Evolutionary conservation across 208 protist species (phyloP).

Genomic region (Herpetomonas tarakana): DNA sequence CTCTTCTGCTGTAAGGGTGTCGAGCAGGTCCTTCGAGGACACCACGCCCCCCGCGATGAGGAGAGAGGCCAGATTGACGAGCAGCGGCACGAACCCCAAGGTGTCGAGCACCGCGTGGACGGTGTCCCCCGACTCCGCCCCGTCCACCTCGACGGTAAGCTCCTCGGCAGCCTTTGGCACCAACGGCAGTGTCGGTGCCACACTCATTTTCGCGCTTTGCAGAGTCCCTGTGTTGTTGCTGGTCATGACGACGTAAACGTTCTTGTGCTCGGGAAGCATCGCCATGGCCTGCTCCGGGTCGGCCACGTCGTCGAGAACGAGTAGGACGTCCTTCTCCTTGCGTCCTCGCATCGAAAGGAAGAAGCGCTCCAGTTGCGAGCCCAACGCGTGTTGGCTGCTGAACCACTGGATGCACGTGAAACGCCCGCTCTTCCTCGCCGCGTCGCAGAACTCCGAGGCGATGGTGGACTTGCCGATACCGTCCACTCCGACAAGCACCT

Average conservation of each 20-base stretch:
- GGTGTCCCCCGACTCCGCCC: conserved; percentile 2
- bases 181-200: conserved; percentile 36
- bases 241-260: conserved; percentile 73
- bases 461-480: conserved; percentile 86
- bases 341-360: conserved; percentile 73
- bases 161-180: conserved; percentile 22
- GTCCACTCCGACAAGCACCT: conserved; percentile 70
- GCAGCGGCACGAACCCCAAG: conserved; percentile 68
- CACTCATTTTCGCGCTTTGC: conserved; percentile 17
- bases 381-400: conserved; percentile 31
- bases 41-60: conserved; percentile 39
- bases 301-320: conserved; percentile 75
- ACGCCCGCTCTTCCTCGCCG: conserved; percentile 53
- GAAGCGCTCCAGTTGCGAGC: conserved; percentile 48
- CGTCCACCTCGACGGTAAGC: conserved; percentile 12
- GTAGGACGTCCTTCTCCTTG: conserved; percentile 71
- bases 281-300: conserved; percentile 22
- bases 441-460: conserved; percentile 81
- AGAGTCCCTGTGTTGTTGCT: conserved; percentile 22
- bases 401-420: conserved; percentile 91
- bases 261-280: conserved; percentile 50
- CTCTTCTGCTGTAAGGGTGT: conserved; percentile 18
- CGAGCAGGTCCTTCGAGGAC: conserved; percentile 19
- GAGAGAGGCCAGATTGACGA: conserved; percentile 50
- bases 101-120: conserved; percentile 26